phyloP scores from a whole-genome alignment of 2,329 filamentous ascomycete genomes.

The Penicillium sp. region DNA sequence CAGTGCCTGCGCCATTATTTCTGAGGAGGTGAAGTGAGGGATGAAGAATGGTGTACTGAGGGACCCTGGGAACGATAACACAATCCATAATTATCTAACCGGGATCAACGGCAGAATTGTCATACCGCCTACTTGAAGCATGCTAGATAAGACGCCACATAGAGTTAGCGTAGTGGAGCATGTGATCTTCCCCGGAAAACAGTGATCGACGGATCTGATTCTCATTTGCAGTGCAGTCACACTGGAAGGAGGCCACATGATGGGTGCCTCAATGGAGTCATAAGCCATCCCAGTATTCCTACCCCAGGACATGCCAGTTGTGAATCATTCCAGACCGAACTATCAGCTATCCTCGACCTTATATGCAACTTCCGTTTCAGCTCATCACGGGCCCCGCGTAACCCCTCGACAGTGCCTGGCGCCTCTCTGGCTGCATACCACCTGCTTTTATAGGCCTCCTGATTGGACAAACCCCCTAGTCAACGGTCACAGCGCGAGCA shows the following conservation, averaged over 20 bases:
- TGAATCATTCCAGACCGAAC: not conserved
- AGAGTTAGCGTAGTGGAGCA: conserved; percentile 14
- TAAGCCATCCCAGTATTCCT: not conserved
- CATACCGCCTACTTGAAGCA: conserved; percentile 10
- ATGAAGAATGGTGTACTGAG: conserved; percentile 3
- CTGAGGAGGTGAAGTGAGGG: conserved; percentile 4
- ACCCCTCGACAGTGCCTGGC: not conserved
- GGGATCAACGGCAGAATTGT: not conserved
- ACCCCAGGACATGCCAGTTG: not conserved
- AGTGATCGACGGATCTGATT: conserved; percentile 12
- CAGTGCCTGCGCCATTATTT: conserved; percentile 10
- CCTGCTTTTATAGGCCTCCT: not conserved
- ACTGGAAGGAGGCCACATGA: conserved; percentile 8
- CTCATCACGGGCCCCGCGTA: not conserved
- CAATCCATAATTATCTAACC: not conserved
- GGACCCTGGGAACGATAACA: conserved; percentile 1
- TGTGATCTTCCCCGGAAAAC: conserved; percentile 20
- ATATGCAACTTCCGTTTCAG: not conserved
- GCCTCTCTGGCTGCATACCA: conserved; percentile 9
- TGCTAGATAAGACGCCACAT: conserved; percentile 4
- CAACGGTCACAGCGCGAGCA: conserved; percentile 24
- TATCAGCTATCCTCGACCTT: not conserved
- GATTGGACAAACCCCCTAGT: conserved; percentile 14
- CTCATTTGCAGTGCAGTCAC: conserved; percentile 9
- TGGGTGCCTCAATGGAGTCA: not conserved